A percentile compares a stretch with the other conserved stretches of the same genome.
Evolutionary conservation across 148 eudicot species (phyloP).

Genomic region (Rhododendron molle): DNA sequence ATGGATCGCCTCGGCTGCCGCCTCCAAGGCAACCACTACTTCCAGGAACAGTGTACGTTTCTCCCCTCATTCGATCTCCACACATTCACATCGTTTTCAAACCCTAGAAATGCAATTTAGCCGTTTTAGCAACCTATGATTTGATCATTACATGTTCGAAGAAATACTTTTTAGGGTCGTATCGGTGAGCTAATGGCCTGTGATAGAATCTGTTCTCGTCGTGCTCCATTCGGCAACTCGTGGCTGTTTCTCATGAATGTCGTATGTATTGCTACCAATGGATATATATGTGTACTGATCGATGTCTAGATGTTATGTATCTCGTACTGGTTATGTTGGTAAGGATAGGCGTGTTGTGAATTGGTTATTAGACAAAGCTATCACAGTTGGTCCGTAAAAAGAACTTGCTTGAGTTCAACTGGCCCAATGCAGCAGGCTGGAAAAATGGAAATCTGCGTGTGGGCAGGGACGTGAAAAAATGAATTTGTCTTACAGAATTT

Average conservation of each 20-base stretch:
- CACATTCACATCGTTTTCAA: background rate
- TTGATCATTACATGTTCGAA: background rate
- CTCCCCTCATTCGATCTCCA: background rate
- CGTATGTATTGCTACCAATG: background rate
- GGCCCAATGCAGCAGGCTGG: background rate
- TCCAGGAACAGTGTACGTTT: constrained; percentile 68
- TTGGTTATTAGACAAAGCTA: background rate
- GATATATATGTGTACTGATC: background rate
- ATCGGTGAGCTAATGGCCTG: background rate
- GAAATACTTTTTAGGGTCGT: background rate
- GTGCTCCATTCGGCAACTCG: background rate
- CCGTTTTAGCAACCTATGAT: background rate
- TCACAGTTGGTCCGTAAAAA: background rate
- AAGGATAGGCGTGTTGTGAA: background rate
- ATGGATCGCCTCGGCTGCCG: constrained; percentile 89
- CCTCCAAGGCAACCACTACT: constrained; percentile 73
- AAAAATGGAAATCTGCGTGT: background rate
- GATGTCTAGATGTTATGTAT: background rate
- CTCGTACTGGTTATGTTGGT: background rate
- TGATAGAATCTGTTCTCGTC: background rate
- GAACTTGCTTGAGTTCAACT: background rate
- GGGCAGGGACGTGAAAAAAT: background rate
- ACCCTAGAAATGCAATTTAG: background rate
- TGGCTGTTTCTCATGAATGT: background rate
- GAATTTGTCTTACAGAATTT: background rate